These are phyloP conservation scores for Cucurbita pepo DNA, from an alignment of 306 rosid genomes.

Conservation along the genomic window DNA sequence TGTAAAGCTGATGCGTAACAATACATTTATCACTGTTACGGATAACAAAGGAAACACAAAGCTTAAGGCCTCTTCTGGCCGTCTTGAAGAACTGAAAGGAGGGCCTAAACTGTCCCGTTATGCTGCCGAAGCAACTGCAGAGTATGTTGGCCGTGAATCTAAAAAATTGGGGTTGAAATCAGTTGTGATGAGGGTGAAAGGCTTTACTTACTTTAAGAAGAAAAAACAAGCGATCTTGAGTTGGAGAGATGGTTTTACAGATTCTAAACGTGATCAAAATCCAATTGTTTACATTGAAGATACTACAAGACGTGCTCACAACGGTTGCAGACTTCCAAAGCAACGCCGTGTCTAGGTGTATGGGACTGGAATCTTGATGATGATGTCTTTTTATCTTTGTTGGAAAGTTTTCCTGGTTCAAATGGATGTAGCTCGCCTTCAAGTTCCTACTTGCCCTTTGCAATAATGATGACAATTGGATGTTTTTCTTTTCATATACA, in stretches of 20 bases:
- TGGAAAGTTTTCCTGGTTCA: background rate
- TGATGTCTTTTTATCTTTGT: background rate
- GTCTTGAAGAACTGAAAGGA: slow-evolving; percentile 47
- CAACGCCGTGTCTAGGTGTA: slow-evolving; percentile 25
- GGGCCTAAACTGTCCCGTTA: slow-evolving; percentile 51
- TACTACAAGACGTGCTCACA: slow-evolving; percentile 50
- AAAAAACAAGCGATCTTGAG: slow-evolving; percentile 59
- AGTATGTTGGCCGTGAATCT: slow-evolving; percentile 57
- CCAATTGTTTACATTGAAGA: slow-evolving; percentile 62
- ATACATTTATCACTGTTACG: slow-evolving; percentile 57
- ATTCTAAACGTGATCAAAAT: slow-evolving; percentile 25
- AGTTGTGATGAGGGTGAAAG: slow-evolving; percentile 67
- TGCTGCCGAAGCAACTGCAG: slow-evolving; percentile 64
- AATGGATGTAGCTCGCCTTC: background rate
- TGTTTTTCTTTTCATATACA: background rate
- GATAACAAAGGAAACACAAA: slow-evolving; percentile 59
- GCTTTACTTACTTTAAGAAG: slow-evolving; percentile 52
- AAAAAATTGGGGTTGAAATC: slow-evolving; percentile 51
- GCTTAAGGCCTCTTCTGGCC: slow-evolving; percentile 50
- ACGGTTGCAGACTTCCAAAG: slow-evolving; percentile 53
- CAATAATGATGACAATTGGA: background rate
- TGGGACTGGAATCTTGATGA: background rate
- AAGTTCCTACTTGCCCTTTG: background rate
- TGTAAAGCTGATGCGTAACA: slow-evolving; percentile 53
- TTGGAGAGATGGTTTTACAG: slow-evolving; percentile 59